Percentiles rank a stretch among this genome's conserved stretches.
These are phyloP conservation scores for Dictyostelium discoideum DNA, from an alignment of 78 protist species.

Conservation along the genomic window dicty_2.7 NC_007091.3:5063501-5064000, in stretches of 20 bases:
- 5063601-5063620: slow-evolving; percentile 74
- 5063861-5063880: slow-evolving; percentile 79
- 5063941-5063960: slow-evolving; percentile 83
- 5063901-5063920: slow-evolving; percentile 72
- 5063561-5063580: slow-evolving; percentile 74
- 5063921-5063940: slow-evolving; percentile 84
- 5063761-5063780: slow-evolving; percentile 29
- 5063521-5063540: slow-evolving; percentile 38
- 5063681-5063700: slow-evolving; percentile 21
- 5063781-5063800: slow-evolving; percentile 60
- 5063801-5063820: slow-evolving; percentile 68
- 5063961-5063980: slow-evolving; percentile 74
- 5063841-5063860: slow-evolving; percentile 75
- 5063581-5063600: slow-evolving; percentile 56
- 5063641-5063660: slow-evolving; percentile 2
- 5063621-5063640: slow-evolving; percentile 76
- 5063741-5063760: slow-evolving; percentile 56
- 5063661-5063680: neutral
- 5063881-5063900: slow-evolving; percentile 84
- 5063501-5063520: slow-evolving; percentile 81
- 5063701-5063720: slow-evolving; percentile 40
- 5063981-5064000: slow-evolving; percentile 76
- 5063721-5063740: slow-evolving; percentile 40
- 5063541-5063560: slow-evolving; percentile 44
- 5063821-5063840: slow-evolving; percentile 52